phyloP scores from a whole-genome alignment of 306 rosid genomes.

The Lupinus albus region DNA sequence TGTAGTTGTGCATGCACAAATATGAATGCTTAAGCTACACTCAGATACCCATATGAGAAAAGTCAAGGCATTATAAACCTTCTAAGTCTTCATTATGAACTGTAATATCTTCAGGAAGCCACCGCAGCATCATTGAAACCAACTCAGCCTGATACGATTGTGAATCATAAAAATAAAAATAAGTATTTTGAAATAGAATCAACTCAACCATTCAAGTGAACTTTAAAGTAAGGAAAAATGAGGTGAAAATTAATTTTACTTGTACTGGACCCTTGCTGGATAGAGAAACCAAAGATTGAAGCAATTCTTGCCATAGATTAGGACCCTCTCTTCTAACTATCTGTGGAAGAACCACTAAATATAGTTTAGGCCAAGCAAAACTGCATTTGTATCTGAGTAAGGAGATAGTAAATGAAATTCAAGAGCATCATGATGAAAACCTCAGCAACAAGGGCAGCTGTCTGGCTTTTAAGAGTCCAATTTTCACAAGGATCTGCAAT shows the following conservation, averaged over 20 bases:
- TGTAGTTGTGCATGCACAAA: not conserved
- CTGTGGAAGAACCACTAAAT: conserved; percentile 52
- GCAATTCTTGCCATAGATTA: conserved; percentile 74
- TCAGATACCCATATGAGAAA: conserved; percentile 17
- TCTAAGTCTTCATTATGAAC: conserved; percentile 98
- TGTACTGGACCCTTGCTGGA: conserved; percentile 89
- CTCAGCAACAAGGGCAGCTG: conserved; percentile 98
- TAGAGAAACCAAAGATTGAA: conserved; percentile 72
- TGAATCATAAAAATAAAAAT: conserved; percentile 8
- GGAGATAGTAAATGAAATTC: conserved; percentile 30
- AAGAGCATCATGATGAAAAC: conserved; percentile 45
- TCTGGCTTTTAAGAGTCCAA: conserved; percentile 97
- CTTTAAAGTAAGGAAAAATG: not conserved
- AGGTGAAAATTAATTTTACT: conserved; percentile 49
- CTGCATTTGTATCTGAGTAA: conserved; percentile 21
- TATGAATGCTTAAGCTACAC: not conserved
- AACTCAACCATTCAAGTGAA: not conserved
- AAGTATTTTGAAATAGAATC: conserved; percentile 29
- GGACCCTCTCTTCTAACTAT: conserved; percentile 88
- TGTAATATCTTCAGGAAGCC: conserved; percentile 99
- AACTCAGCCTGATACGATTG: conserved; percentile 81
- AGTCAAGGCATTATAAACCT: conserved; percentile 56
- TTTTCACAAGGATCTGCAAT: conserved; percentile 81
- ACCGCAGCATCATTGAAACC: conserved; percentile 94
- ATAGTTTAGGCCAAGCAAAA: conserved; percentile 29